phyloP scores from a whole-genome alignment of 495 filamentous ascomycete species.

The Hamigera avellanea region DNA sequence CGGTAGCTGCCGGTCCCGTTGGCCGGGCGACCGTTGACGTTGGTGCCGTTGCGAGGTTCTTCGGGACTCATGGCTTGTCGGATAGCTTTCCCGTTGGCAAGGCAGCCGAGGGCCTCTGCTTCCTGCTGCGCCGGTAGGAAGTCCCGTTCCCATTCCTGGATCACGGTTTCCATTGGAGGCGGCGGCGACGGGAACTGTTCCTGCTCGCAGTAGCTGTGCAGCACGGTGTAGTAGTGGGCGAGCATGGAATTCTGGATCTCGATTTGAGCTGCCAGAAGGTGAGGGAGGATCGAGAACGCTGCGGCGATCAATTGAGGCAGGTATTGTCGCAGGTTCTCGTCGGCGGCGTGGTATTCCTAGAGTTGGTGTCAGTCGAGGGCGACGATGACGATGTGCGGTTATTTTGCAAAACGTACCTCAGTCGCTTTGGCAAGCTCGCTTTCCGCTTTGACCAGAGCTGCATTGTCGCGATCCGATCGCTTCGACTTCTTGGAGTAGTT shows the following conservation, averaged over 20 bases:
- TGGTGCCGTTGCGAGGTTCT: slow-evolving; percentile 21
- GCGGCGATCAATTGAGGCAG: slow-evolving; percentile 68
- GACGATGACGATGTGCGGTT: not conserved
- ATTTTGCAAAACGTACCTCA: slow-evolving; percentile 36
- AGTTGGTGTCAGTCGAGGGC: not conserved
- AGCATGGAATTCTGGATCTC: slow-evolving; percentile 76
- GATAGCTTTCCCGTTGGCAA: slow-evolving; percentile 67
- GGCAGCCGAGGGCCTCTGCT: slow-evolving; percentile 57
- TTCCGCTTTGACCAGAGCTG: slow-evolving; percentile 64
- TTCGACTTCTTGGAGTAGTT: slow-evolving; percentile 59
- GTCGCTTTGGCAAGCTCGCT: slow-evolving; percentile 55
- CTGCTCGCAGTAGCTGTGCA: slow-evolving; percentile 67
- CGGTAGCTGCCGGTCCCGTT: slow-evolving; percentile 6
- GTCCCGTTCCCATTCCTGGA: slow-evolving; percentile 55
- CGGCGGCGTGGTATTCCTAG: slow-evolving; percentile 72
- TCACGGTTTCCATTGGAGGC: slow-evolving; percentile 58
- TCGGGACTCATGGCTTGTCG: slow-evolving; percentile 45
- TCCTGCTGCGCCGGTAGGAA: slow-evolving; percentile 57
- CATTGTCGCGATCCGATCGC: slow-evolving; percentile 67
- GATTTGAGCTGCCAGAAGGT: slow-evolving; percentile 60
- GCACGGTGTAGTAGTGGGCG: slow-evolving; percentile 71
- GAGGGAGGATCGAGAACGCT: slow-evolving; percentile 69
- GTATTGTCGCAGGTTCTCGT: slow-evolving; percentile 63
- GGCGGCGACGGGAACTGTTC: slow-evolving; percentile 62
- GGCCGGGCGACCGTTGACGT: slow-evolving; percentile 15